Conservation (phyloP, 345 rosid genomes). For the Eucalyptus sp. region DNA sequence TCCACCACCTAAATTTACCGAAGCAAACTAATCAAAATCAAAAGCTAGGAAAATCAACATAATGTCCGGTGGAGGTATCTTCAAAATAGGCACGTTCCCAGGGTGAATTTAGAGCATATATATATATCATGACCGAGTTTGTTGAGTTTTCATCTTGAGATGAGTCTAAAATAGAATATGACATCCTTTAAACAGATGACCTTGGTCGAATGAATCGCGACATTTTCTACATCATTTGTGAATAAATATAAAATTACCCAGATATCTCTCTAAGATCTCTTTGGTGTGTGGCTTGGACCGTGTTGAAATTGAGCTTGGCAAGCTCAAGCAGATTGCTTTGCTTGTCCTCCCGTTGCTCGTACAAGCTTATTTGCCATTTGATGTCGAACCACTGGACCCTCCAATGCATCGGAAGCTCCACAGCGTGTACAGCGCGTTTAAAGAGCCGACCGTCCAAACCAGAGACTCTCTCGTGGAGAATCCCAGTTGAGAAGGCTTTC, state of each 20-base stretch:
- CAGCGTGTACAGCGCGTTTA: background rate
- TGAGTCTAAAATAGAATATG: background rate
- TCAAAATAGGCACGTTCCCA: background rate
- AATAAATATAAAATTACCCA: background rate
- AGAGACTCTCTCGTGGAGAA: background rate
- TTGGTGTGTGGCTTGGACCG: conserved; percentile 32
- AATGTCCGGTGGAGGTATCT: background rate
- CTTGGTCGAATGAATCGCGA: background rate
- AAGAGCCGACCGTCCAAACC: background rate
- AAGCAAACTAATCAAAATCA: background rate
- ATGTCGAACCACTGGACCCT: conserved; percentile 43
- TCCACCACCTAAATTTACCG: conserved; percentile 37
- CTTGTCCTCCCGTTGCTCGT: background rate
- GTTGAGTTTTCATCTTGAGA: background rate
- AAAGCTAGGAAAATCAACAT: background rate
- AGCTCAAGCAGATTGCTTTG: conserved; percentile 4
- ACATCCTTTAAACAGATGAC: background rate
- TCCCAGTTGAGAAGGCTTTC: background rate
- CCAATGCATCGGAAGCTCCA: conserved; percentile 33
- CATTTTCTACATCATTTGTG: background rate
- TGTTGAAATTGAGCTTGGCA: conserved; percentile 34
- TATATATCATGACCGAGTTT: background rate
- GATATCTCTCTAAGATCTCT: conserved; percentile 28
- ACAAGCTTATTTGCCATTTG: conserved; percentile 18
- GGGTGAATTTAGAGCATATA: background rate